Evolutionary conservation across 768 basidiomycete species (phyloP).

Genomic region (Suillus decipiens): DNA sequence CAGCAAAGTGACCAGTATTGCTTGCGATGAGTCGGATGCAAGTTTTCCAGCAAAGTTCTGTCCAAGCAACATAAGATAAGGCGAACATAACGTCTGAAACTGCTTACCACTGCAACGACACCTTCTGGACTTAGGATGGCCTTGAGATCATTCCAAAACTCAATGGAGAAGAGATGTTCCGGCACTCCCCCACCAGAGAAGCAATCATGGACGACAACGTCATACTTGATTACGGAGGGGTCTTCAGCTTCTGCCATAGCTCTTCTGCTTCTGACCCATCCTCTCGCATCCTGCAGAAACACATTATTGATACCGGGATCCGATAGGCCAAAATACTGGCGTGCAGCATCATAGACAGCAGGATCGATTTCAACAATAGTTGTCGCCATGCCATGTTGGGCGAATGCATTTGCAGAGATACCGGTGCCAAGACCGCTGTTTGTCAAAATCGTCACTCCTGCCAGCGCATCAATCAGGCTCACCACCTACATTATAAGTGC

Average conservation of each 20-base stretch:
- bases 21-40: slow-evolving; percentile 58
- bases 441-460: slow-evolving; percentile 10
- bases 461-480: slow-evolving; percentile 8
- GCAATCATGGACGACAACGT: slow-evolving; percentile 85
- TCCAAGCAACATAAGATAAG: slow-evolving; percentile 6
- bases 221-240: slow-evolving; percentile 40
- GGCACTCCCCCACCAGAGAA: slow-evolving; percentile 96
- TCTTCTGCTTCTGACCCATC: slow-evolving; percentile 56
- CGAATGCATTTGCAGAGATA: slow-evolving; percentile 75
- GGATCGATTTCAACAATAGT: slow-evolving; percentile 95
- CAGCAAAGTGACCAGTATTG: slow-evolving; percentile 71
- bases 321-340: slow-evolving; percentile 76
- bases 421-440: slow-evolving; percentile 87
- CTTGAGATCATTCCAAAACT: slow-evolving; percentile 81
- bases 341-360: slow-evolving; percentile 82
- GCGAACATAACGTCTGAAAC: background rate
- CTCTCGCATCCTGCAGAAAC: slow-evolving; percentile 76
- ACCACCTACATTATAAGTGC: slow-evolving; percentile 70
- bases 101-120: slow-evolving; percentile 76
- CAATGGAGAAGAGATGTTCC: slow-evolving; percentile 75
- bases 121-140: slow-evolving; percentile 66
- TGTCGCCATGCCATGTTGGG: slow-evolving; percentile 64
- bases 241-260: slow-evolving; percentile 24
- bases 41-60: slow-evolving; percentile 87
- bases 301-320: slow-evolving; percentile 60